Conservation (phyloP, 1,284 basidiomycete species). For the Heterobasidion annosum region DNA sequence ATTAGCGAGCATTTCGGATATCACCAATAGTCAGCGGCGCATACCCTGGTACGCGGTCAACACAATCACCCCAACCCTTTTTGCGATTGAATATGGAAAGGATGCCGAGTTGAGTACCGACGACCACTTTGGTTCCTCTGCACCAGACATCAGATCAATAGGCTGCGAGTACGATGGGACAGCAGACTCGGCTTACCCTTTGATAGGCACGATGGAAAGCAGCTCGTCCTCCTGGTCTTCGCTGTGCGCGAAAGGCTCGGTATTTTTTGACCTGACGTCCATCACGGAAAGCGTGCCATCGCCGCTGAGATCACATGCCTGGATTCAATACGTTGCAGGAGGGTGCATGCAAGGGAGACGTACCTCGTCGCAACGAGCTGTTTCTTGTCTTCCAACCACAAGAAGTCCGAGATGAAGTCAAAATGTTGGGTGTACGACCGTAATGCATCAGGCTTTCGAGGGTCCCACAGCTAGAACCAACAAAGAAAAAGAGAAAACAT, state of each 20-base stretch:
- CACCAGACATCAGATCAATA: background rate
- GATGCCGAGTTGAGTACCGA: slow-evolving; percentile 90
- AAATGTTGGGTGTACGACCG: slow-evolving; percentile 82
- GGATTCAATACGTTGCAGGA: background rate
- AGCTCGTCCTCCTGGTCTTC: slow-evolving; percentile 97
- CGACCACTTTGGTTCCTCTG: slow-evolving; percentile 73
- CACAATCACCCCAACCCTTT: slow-evolving; percentile 86
- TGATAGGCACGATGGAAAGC: slow-evolving; percentile 77
- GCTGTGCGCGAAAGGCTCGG: slow-evolving; percentile 68
- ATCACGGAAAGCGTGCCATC: slow-evolving; percentile 90
- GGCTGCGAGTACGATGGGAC: background rate
- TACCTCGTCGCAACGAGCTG: slow-evolving; percentile 83
- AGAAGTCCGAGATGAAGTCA: slow-evolving; percentile 92
- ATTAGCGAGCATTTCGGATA: background rate
- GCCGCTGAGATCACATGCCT: slow-evolving; percentile 42
- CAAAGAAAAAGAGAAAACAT: background rate
- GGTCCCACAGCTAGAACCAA: slow-evolving; percentile 75
- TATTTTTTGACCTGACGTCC: slow-evolving; percentile 75
- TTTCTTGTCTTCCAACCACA: slow-evolving; percentile 79
- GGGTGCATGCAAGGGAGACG: slow-evolving; percentile 10
- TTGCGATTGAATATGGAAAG: slow-evolving; percentile 84
- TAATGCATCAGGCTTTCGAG: slow-evolving; percentile 55
- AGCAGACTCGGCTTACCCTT: slow-evolving; percentile 38
- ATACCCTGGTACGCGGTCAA: slow-evolving; percentile 86
- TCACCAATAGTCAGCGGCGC: slow-evolving; percentile 13